Base-by-base conservation (phyloP, 805 yeast species). In the Saturnispora zaruensis region DNA sequence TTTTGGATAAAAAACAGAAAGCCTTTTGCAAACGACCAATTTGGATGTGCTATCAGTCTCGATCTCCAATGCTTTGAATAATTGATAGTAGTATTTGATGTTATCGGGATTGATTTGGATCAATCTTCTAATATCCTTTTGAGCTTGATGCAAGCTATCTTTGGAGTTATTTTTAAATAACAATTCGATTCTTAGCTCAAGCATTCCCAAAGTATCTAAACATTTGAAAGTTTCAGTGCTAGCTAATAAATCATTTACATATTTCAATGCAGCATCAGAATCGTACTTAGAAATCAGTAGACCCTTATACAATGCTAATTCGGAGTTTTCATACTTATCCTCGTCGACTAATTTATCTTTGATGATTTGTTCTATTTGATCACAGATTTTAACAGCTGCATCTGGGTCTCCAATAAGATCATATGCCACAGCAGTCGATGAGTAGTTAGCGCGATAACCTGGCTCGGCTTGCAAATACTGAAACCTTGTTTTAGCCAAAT, bases 371-470 rank as follows among this genome's bases (percentile, higher is more conserved):
- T 91, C 96, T 59, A 87, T 87, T 58, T 84, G 81, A 20, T 77
- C 62, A 57, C 90, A 74, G 2, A 91, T 85, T 50, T 77, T 77
- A 50, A 82, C 82, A 6, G 96, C 91, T 23, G 78, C 78, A 34
- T 70, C 71, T 59, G 73, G 76, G 59, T 89, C 87, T 24, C 77
- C 76, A 63, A 78, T 78, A 62, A 90, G 71, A 64, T 86, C 87
- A 62, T 84, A 87, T 1, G 97, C 96, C 41, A 88, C 74, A 1
- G 96, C 96, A 46, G 85, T 73, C 0, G 84, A 82, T 1, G 95
- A 85, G 96, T 96, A 90, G 62, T 87, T 86, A 53, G 91, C 89
- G 55, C 96, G 77, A 63, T 79, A 86, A 0, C 95, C 95, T 9
- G 93, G 81, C 57, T 77, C 82, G 24, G 77, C 75, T 58, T 84